A percentile compares a stretch with the other conserved stretches of the same genome.
phyloP scores from a whole-genome alignment of 73 alveolate genomes.

The Paramecium octaurelia region DNA sequence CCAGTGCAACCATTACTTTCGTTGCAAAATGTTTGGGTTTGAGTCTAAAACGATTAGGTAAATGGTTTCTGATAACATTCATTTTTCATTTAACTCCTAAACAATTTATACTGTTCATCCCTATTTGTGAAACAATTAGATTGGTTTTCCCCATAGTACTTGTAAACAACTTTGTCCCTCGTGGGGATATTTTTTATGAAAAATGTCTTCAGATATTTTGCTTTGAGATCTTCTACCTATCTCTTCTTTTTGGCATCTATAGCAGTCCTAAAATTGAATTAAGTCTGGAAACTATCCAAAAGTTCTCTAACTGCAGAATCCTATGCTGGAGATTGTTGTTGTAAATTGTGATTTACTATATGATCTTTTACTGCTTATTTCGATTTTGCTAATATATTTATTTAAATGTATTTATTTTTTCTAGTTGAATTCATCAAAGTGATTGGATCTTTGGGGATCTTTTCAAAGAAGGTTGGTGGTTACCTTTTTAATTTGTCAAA shows the following conservation, averaged over 20 bases:
- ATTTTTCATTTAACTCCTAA: background rate
- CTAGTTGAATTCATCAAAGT: slow-evolving; percentile 28
- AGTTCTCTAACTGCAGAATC: slow-evolving; percentile 48
- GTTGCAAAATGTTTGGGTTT: background rate
- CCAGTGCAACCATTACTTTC: background rate
- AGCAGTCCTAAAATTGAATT: slow-evolving; percentile 30
- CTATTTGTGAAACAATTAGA: background rate
- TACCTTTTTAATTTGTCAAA: slow-evolving; percentile 1
- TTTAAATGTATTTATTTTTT: background rate
- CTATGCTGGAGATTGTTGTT: background rate
- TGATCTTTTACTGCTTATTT: slow-evolving; percentile 27
- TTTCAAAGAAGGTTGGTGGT: slow-evolving; percentile 39
- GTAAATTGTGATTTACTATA: background rate
- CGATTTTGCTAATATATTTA: background rate
- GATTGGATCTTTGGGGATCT: slow-evolving; percentile 13
- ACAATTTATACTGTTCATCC: background rate
- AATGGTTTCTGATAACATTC: background rate
- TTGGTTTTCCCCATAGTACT: background rate
- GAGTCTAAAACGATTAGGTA: background rate
- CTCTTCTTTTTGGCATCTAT: slow-evolving; percentile 43
- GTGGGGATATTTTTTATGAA: slow-evolving; percentile 20
- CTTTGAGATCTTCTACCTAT: slow-evolving; percentile 8
- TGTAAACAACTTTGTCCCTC: background rate
- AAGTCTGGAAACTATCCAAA: slow-evolving; percentile 3
- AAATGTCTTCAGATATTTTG: background rate